These are phyloP conservation scores for Chloranthus sessilifolius DNA, from an alignment of 164 flowering plant species.

Conservation along the genomic window DNA sequence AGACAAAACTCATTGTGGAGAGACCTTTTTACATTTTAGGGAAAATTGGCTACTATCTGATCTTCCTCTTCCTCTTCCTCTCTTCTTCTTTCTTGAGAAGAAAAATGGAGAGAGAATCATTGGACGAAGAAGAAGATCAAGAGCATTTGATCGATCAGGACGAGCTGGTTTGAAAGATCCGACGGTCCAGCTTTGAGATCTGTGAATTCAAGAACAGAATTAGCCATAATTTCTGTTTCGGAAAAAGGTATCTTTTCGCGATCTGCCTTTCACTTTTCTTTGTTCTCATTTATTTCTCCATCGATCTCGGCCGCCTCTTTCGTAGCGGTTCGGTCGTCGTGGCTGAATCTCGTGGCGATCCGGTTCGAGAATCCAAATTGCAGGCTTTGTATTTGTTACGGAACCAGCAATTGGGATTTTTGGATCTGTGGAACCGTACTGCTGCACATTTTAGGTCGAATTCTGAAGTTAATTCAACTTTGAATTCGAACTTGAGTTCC, in stretches of 20 bases:
- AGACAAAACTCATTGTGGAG: no score
- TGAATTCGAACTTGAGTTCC: background rate
- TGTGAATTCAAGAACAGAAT: slow-evolving; percentile 11
- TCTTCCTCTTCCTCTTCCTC: no score
- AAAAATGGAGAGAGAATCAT: slow-evolving; percentile 24
- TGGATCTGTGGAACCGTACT: slow-evolving; percentile 56
- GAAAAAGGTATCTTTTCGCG: slow-evolving; percentile 44
- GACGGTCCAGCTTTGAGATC: slow-evolving; percentile 13
- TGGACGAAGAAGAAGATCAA: slow-evolving; percentile 65
- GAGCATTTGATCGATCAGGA: slow-evolving; percentile 37
- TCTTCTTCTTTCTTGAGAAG: background rate
- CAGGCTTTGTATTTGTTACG: slow-evolving; percentile 60
- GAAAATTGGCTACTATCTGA: no score
- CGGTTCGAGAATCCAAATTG: slow-evolving; percentile 71
- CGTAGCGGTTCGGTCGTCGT: slow-evolving; percentile 19
- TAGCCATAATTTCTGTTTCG: slow-evolving; percentile 16
- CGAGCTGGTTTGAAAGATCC: slow-evolving; percentile 24
- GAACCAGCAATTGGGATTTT: slow-evolving; percentile 63
- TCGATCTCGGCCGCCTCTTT: slow-evolving; percentile 38
- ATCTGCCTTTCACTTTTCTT: slow-evolving; percentile 42
- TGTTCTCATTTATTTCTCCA: slow-evolving; percentile 40
- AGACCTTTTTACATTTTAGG: no score
- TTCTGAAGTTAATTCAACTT: slow-evolving; percentile 7
- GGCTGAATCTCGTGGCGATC: slow-evolving; percentile 21
- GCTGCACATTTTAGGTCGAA: background rate